These are phyloP conservation scores for Cercospora sesami DNA, from an alignment of 2,329 filamentous ascomycete species.

Conservation along the genomic window DNA sequence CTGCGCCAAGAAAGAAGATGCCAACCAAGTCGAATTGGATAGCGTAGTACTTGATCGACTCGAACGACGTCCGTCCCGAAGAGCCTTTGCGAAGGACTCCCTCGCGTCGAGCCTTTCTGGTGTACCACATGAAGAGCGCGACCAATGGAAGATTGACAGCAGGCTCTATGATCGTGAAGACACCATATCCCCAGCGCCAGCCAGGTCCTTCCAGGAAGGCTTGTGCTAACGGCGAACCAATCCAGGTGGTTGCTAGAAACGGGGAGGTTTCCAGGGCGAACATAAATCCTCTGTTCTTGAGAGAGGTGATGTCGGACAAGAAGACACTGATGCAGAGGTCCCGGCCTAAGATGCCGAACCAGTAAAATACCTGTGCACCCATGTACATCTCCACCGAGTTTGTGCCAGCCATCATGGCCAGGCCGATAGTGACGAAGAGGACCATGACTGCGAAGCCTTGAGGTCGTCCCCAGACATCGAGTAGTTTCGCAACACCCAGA, in stretches of 20 bases:
- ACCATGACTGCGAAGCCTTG: constrained; percentile 61
- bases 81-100: neutral
- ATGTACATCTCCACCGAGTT: constrained; percentile 50
- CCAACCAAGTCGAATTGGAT: constrained; percentile 10
- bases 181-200: constrained; percentile 11
- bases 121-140: constrained; percentile 6
- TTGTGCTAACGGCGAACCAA: constrained; percentile 5
- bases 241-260: constrained; percentile 57
- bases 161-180: constrained; percentile 46
- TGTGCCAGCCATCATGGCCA: constrained; percentile 67
- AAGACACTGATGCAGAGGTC: constrained; percentile 64
- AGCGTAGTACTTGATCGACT: constrained; percentile 10
- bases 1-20: constrained; percentile 57
- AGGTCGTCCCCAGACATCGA: constrained; percentile 67
- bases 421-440: constrained; percentile 52
- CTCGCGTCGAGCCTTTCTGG: neutral
- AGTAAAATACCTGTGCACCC: constrained; percentile 13
- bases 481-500: constrained; percentile 64
- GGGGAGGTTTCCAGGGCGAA: constrained; percentile 64
- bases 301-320: constrained; percentile 66
- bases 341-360: constrained; percentile 49
- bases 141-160: constrained; percentile 6
- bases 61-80: neutral
- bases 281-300: constrained; percentile 65
- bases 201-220: constrained; percentile 5